These are phyloP conservation scores for Salix arbutifolia DNA, from an alignment of 345 rosid species.

Conservation along the genomic window DNA sequence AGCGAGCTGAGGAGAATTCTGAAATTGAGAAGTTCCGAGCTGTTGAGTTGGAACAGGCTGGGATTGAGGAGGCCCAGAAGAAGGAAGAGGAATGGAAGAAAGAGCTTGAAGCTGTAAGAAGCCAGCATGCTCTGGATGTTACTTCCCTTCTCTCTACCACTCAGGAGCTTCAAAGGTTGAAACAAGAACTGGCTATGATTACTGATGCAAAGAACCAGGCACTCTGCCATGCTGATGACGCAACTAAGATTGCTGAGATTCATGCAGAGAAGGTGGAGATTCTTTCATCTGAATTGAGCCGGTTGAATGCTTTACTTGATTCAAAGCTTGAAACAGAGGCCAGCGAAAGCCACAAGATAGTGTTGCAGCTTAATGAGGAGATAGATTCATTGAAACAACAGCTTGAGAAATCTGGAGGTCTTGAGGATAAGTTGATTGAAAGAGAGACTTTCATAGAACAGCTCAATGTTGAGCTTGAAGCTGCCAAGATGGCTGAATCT, in stretches of 20 bases:
- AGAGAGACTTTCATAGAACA: conserved; percentile 58
- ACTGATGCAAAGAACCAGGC: conserved; percentile 86
- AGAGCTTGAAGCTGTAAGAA: conserved; percentile 69
- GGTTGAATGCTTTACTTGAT: conserved; percentile 69
- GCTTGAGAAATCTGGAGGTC: conserved; percentile 48
- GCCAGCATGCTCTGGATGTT: conserved; percentile 79
- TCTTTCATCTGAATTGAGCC: conserved; percentile 67
- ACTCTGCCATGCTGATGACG: conserved; percentile 79
- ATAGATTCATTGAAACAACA: conserved; percentile 51
- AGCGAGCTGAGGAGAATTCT: conserved; percentile 70
- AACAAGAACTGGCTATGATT: conserved; percentile 63
- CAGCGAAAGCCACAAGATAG: conserved; percentile 41
- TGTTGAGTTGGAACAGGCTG: conserved; percentile 83
- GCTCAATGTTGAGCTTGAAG: conserved; percentile 77
- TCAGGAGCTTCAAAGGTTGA: conserved; percentile 67
- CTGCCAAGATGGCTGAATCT: conserved; percentile 82
- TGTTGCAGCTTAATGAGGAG: conserved; percentile 52
- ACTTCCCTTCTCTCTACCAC: conserved; percentile 64
- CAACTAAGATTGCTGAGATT: conserved; percentile 79
- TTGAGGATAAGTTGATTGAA: conserved; percentile 54
- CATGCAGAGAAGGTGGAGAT: conserved; percentile 74
- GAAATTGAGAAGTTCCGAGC: conserved; percentile 90
- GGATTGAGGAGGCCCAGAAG: conserved; percentile 74
- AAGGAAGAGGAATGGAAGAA: conserved; percentile 81
- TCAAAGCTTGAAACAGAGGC: conserved; percentile 55